Evolutionary conservation across 805 yeast species (phyloP).

Genomic region (Zygoascus flipseniorum): DNA sequence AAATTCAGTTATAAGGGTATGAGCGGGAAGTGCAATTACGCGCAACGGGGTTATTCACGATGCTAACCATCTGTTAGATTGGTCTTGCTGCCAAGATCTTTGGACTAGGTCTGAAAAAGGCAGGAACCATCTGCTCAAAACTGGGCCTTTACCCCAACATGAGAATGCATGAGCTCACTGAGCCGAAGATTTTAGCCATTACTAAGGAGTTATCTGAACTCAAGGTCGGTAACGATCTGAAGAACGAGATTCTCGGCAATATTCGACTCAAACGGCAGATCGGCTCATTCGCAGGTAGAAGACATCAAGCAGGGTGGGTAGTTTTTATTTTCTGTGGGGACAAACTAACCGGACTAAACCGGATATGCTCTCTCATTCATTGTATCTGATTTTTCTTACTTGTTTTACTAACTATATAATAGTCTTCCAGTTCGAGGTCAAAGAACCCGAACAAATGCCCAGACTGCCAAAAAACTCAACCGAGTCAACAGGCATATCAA

Average conservation of each 20-base stretch:
- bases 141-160: constrained; percentile 87
- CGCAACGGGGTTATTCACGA: no score
- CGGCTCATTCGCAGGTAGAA: constrained; percentile 79
- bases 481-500: constrained; percentile 43
- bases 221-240: constrained; percentile 75
- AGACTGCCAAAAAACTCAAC: constrained; percentile 82
- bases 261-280: constrained; percentile 70
- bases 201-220: constrained; percentile 80
- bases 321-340: no score
- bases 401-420: not conserved
- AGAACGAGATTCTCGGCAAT: constrained; percentile 51
- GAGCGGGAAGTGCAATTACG: constrained; percentile 2
- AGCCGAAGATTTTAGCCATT: constrained; percentile 75
- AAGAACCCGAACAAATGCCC: constrained; percentile 82
- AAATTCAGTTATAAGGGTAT: constrained; percentile 23
- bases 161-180: constrained; percentile 89
- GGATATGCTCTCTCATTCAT: no score
- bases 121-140: constrained; percentile 71
- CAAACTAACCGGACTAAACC: no score
- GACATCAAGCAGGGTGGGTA: constrained; percentile 65
- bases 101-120: constrained; percentile 74
- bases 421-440: constrained; percentile 73
- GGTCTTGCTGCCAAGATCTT: constrained; percentile 78
- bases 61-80: constrained; percentile 22
- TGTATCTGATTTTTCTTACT: not conserved